These are phyloP conservation scores for Peronospora belbahrii DNA, from an alignment of 352 stramenopile species.

Conservation along the genomic window DNA sequence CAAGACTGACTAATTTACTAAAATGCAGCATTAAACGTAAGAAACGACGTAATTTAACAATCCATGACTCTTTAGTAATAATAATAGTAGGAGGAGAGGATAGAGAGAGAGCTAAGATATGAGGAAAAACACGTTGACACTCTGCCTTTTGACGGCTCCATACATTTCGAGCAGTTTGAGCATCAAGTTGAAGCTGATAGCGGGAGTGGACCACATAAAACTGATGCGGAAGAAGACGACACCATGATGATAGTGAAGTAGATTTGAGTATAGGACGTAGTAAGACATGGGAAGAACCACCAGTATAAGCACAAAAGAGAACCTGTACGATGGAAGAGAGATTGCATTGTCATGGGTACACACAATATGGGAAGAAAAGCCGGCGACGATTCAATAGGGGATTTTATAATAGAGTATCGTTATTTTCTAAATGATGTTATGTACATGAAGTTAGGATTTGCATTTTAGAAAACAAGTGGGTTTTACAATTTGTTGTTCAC, in stretches of 20 bases:
- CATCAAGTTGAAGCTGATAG: not conserved
- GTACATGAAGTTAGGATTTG: too few relatives aligned
- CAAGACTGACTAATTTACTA: constrained; percentile 46
- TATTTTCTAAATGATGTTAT: too few relatives aligned
- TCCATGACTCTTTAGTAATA: constrained; percentile 13
- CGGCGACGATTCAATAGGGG: not conserved
- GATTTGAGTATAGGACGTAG: not conserved
- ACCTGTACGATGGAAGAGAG: too few relatives aligned
- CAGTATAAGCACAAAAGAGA: too few relatives aligned
- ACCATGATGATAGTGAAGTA: constrained; percentile 13
- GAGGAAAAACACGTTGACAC: constrained; percentile 19
- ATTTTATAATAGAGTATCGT: too few relatives aligned
- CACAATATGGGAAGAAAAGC: too few relatives aligned
- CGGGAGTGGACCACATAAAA: constrained; percentile 12
- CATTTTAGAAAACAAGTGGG: too few relatives aligned
- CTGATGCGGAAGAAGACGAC: constrained; percentile 16
- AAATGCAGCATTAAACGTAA: constrained; percentile 48
- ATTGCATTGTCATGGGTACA: not conserved
- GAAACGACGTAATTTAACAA: constrained; percentile 35
- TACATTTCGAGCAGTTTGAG: constrained; percentile 11
- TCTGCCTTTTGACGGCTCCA: constrained; percentile 15
- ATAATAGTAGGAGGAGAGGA: not conserved
- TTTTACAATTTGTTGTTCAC: too few relatives aligned
- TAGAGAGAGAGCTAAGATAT: constrained; percentile 22
- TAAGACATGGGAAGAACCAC: too few relatives aligned